Evolutionary conservation across 352 stramenopile genomes (phyloP).

Genomic region (Pythium rishiriense): DNA sequence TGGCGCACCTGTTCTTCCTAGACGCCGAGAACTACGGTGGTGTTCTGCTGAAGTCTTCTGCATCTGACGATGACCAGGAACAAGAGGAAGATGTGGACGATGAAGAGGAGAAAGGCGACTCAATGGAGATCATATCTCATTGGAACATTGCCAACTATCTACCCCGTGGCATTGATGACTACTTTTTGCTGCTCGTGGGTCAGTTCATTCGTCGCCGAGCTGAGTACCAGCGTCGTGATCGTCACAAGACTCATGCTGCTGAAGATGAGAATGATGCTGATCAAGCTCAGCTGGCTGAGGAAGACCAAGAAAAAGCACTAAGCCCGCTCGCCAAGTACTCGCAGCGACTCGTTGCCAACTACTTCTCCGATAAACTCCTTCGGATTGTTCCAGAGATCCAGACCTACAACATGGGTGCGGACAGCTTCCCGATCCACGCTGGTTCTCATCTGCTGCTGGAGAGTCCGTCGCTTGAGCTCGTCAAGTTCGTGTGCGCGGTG

Average conservation of each 20-base stretch:
- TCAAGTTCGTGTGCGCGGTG: conserved; percentile 95
- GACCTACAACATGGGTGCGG: conserved; percentile 58
- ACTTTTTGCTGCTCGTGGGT: conserved; percentile 88
- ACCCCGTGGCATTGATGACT: conserved; percentile 78
- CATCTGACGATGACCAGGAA: conserved; percentile 31
- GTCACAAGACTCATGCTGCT: conserved; percentile 29
- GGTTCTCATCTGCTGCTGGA: conserved; percentile 82
- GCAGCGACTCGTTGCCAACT: conserved; percentile 63
- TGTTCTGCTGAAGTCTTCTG: conserved; percentile 68
- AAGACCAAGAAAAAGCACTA: conserved; percentile 43
- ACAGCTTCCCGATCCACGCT: conserved; percentile 82
- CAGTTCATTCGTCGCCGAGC: conserved; percentile 83
- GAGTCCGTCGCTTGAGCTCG: conserved; percentile 95
- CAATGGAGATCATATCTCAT: conserved; percentile 73
- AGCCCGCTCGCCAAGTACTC: conserved; percentile 71
- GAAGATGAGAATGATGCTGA: conserved; percentile 41
- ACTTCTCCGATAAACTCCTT: conserved; percentile 81
- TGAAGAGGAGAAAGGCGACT: conserved; percentile 26
- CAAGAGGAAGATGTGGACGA: conserved; percentile 25
- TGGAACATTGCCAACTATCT: conserved; percentile 91
- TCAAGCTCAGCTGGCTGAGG: conserved; percentile 24
- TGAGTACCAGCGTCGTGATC: conserved; percentile 51
- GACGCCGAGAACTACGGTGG: conserved; percentile 96
- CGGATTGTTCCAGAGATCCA: conserved; percentile 77
- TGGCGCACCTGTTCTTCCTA: conserved; percentile 93